Percentiles rank a stretch among this genome's conserved stretches.
These are phyloP conservation scores for Spatholobus suberectus DNA, from an alignment of 306 rosid species.

Conservation along the genomic window DNA sequence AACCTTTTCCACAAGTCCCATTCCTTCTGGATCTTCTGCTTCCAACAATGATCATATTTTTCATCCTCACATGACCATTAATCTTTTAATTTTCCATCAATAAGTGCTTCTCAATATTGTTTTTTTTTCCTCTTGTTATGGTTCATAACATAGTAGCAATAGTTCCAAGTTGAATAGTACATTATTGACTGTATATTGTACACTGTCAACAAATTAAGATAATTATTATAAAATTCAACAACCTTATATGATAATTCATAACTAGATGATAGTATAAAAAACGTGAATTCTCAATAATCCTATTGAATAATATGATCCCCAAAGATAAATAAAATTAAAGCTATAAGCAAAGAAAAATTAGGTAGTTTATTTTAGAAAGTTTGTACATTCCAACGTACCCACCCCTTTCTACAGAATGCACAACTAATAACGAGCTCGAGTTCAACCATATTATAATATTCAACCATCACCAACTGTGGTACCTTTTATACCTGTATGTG, in stretches of 20 bases:
- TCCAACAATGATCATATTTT: constrained; percentile 7
- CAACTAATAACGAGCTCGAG: not conserved
- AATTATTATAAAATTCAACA: not conserved
- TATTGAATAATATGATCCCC: not conserved
- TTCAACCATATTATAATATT: constrained; percentile 6
- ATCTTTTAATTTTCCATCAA: not conserved
- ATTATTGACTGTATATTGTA: not conserved
- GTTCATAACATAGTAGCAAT: not conserved
- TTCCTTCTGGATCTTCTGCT: constrained; percentile 36
- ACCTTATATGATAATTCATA: not conserved
- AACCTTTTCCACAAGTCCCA: constrained; percentile 41
- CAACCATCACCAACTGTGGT: constrained; percentile 4
- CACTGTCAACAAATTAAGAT: too few species aligned
- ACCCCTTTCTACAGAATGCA: not conserved
- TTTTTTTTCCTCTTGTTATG: not conserved
- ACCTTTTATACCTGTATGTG: not conserved
- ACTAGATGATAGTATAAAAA: not conserved
- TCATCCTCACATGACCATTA: not conserved
- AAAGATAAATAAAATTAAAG: not conserved
- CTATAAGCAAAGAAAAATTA: not conserved
- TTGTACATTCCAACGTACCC: not conserved
- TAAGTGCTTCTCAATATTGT: not conserved
- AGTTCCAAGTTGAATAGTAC: not conserved
- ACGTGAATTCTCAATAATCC: too few species aligned
- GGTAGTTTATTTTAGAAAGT: constrained; percentile 11